phyloP scores from a whole-genome alignment of 331 rosid genomes.

The Quercus lobata region DNA sequence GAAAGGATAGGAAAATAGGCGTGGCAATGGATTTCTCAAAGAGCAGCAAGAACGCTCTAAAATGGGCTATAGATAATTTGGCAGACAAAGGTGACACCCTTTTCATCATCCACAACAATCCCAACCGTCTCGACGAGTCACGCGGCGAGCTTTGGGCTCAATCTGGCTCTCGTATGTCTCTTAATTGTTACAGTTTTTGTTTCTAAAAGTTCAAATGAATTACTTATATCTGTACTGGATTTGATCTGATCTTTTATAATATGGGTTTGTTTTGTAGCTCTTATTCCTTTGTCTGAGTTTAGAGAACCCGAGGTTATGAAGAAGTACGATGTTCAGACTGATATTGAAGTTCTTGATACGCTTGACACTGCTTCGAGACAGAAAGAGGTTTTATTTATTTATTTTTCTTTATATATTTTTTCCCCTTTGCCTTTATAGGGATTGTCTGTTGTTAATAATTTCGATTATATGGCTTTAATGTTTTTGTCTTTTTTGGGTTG shows the following conservation, averaged over 20 bases:
- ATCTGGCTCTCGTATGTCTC: constrained; percentile 68
- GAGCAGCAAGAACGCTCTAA: constrained; percentile 80
- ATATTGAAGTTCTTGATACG: constrained; percentile 65
- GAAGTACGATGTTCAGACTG: constrained; percentile 45
- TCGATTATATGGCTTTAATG: not conserved
- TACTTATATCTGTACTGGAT: not conserved
- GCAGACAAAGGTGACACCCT: constrained; percentile 82
- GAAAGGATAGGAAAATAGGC: constrained; percentile 64
- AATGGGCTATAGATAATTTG: constrained; percentile 78
- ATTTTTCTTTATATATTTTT: not conserved
- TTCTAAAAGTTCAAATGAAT: no score
- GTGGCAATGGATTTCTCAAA: constrained; percentile 81
- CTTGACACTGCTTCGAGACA: constrained; percentile 66
- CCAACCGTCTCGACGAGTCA: constrained; percentile 42
- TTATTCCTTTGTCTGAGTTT: constrained; percentile 66
- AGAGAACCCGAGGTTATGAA: constrained; percentile 47
- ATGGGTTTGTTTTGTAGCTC: constrained; percentile 39
- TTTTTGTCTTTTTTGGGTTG: not conserved
- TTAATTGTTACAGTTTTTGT: no score
- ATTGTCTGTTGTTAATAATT: not conserved
- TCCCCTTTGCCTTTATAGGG: not conserved
- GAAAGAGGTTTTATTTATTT: constrained; percentile 50
- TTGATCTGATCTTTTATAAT: not conserved
- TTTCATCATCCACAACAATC: constrained; percentile 54
- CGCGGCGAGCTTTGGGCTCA: constrained; percentile 40